Evolutionary conservation across 495 filamentous ascomycete species (phyloP).

Genomic region (Penicillium ochrochloron): DNA sequence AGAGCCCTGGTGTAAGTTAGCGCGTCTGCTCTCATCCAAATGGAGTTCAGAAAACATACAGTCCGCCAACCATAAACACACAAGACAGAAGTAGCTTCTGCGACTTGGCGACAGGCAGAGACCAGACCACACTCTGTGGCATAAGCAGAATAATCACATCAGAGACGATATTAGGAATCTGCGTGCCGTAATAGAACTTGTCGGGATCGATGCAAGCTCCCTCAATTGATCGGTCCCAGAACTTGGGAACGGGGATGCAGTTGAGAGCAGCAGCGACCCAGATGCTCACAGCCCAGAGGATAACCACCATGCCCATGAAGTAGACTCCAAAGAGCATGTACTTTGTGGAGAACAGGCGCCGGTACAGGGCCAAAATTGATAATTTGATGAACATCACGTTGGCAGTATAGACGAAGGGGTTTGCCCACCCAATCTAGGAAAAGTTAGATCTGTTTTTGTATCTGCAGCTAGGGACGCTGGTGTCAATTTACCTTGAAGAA

Average conservation of each 20-base stretch:
- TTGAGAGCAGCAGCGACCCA: constrained; percentile 34
- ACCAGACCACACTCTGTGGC: constrained; percentile 52
- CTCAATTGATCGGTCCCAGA: constrained; percentile 34
- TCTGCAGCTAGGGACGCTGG: not conserved
- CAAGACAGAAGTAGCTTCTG: constrained; percentile 44
- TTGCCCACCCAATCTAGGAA: constrained; percentile 33
- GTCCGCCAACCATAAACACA: constrained; percentile 48
- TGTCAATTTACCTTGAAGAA: constrained; percentile 33
- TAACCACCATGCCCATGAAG: constrained; percentile 31
- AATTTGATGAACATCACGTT: constrained; percentile 43
- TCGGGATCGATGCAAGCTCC: constrained; percentile 38
- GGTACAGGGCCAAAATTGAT: constrained; percentile 50
- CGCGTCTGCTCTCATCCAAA: not conserved
- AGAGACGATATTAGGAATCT: constrained; percentile 47
- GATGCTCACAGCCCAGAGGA: constrained; percentile 38
- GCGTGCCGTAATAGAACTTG: constrained; percentile 39
- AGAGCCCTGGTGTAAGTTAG: constrained; percentile 20
- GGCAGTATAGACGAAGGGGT: constrained; percentile 38
- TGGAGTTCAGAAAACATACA: constrained; percentile 31
- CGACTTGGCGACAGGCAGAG: constrained; percentile 40
- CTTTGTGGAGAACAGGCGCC: constrained; percentile 40
- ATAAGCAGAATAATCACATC: constrained; percentile 49
- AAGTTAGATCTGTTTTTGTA: not conserved
- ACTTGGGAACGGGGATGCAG: constrained; percentile 41
- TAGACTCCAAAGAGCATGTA: constrained; percentile 34